Evolutionary conservation across 1,284 basidiomycete species (phyloP).

Genomic region (Marasmius oreades): DNA sequence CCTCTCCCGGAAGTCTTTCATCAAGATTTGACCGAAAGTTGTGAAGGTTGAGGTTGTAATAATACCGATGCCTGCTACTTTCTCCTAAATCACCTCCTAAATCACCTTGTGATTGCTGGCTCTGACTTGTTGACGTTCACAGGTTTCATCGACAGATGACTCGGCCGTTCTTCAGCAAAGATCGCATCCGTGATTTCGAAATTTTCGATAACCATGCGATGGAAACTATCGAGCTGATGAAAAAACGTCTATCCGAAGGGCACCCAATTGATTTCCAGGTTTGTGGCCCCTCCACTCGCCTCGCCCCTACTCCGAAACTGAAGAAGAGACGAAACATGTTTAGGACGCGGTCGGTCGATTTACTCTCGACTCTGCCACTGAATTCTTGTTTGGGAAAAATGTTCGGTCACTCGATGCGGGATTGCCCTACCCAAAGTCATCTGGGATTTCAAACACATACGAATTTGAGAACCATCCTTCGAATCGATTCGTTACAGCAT

Average conservation of each 20-base stretch:
- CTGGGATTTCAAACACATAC: too few species aligned
- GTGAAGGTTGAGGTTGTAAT: too few species aligned
- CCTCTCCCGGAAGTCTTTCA: too few species aligned
- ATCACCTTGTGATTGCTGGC: too few species aligned
- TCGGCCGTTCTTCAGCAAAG: constrained; percentile 35
- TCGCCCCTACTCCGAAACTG: too few species aligned
- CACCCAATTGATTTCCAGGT: constrained; percentile 16
- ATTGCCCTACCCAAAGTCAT: constrained; percentile 35
- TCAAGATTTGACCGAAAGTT: too few species aligned
- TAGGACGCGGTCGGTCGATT: constrained; percentile 38
- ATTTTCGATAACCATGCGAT: constrained; percentile 26
- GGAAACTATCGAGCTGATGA: constrained; percentile 11
- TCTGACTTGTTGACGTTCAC: too few species aligned
- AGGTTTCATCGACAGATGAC: constrained; percentile 37
- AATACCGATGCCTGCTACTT: too few species aligned
- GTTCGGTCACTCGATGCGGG: constrained; percentile 32
- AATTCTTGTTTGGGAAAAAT: constrained; percentile 41
- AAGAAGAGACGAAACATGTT: not conserved
- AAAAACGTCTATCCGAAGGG: constrained; percentile 6
- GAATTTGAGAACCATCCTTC: too few species aligned
- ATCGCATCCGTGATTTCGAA: constrained; percentile 35
- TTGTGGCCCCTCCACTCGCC: not conserved
- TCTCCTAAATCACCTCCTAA: too few species aligned
- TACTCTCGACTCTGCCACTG: constrained; percentile 42
- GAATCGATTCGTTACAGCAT: too few species aligned